phyloP scores from a whole-genome alignment of 2,329 filamentous ascomycete species.

The Exophiala viscosa region DNA sequence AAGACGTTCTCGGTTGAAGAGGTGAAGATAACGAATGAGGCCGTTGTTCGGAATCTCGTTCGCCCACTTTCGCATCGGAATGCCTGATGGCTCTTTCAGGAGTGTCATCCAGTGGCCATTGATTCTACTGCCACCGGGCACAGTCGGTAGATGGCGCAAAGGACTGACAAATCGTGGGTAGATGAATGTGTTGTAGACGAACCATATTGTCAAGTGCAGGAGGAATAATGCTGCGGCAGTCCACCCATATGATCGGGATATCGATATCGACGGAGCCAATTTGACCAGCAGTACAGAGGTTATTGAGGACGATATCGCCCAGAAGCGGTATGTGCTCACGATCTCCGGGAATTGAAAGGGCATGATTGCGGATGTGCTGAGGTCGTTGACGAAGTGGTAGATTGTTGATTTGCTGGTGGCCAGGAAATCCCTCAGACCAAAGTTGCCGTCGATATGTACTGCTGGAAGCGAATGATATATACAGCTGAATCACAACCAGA shows the following conservation, averaged over 20 bases:
- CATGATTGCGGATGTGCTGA: slow-evolving; percentile 45
- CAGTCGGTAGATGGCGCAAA: slow-evolving; percentile 54
- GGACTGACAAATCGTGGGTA: slow-evolving; percentile 59
- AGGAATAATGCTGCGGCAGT: slow-evolving; percentile 29
- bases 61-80: slow-evolving; percentile 48
- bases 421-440: not conserved
- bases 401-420: not conserved
- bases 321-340: slow-evolving; percentile 22
- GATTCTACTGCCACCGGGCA: slow-evolving; percentile 44
- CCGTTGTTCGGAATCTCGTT: slow-evolving; percentile 63
- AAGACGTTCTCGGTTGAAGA: slow-evolving; percentile 63
- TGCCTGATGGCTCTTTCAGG: slow-evolving; percentile 39
- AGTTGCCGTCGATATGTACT: too few species aligned
- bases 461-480: too few species aligned
- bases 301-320: slow-evolving; percentile 18
- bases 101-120: slow-evolving; percentile 44
- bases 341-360: slow-evolving; percentile 36
- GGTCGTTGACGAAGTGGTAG: not conserved
- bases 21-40: slow-evolving; percentile 62
- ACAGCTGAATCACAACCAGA: too few species aligned
- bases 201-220: slow-evolving; percentile 25
- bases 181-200: slow-evolving; percentile 43
- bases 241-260: slow-evolving; percentile 30
- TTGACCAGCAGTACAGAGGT: slow-evolving; percentile 22
- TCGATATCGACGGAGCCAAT: slow-evolving; percentile 30